phyloP scores from a whole-genome alignment of 352 stramenopile genomes.

The Phytophthora citrophthora region DNA sequence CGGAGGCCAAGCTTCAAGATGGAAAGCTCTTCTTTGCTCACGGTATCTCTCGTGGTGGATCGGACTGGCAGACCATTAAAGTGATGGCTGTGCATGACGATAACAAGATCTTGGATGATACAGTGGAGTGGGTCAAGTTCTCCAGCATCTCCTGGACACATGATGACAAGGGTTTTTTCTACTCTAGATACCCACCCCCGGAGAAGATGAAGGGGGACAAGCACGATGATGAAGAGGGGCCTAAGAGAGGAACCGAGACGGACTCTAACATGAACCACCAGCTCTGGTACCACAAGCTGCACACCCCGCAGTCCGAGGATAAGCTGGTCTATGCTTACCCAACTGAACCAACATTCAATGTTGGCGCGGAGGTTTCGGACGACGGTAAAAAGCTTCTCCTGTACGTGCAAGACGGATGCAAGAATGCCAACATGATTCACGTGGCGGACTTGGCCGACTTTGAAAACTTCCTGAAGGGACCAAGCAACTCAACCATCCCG shows the following conservation, averaged over 20 bases:
- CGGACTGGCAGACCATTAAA: conserved; percentile 90
- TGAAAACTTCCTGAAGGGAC: conserved; percentile 47
- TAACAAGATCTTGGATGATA: conserved; percentile 76
- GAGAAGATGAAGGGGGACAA: conserved; percentile 60
- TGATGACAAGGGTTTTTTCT: conserved; percentile 89
- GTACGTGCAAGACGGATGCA: conserved; percentile 85
- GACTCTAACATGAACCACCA: conserved; percentile 82
- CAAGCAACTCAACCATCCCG: conserved; percentile 38
- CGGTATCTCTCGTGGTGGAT: conserved; percentile 80
- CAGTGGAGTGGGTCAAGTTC: conserved; percentile 91
- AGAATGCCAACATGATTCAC: conserved; percentile 91
- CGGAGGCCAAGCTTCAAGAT: conserved; percentile 66
- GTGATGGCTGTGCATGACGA: conserved; percentile 79
- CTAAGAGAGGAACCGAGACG: conserved; percentile 80
- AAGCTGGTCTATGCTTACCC: conserved; percentile 81
- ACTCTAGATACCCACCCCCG: conserved; percentile 79
- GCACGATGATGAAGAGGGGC: conserved; percentile 44
- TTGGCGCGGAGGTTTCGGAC: conserved; percentile 74
- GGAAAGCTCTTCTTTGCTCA: conserved; percentile 85
- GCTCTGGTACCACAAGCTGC: conserved; percentile 81
- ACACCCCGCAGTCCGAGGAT: conserved; percentile 75
- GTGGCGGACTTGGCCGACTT: conserved; percentile 65
- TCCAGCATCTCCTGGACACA: conserved; percentile 82
- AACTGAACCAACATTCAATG: conserved; percentile 74
- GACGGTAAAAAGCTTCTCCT: conserved; percentile 82